Evolutionary conservation across 345 rosid species (phyloP).

Genomic region (Pugionium cornutum): DNA sequence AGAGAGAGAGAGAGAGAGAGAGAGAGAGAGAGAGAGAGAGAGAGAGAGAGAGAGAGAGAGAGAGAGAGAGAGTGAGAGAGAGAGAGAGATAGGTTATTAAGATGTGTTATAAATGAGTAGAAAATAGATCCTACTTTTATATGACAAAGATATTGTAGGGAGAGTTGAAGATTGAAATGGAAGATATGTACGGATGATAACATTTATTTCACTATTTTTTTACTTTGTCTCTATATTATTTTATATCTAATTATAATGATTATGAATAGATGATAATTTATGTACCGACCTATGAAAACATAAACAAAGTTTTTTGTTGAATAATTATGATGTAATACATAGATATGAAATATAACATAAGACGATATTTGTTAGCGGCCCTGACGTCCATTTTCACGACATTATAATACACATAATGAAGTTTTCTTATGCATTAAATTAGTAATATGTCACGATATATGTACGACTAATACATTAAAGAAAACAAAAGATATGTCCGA

Average conservation of each 20-base stretch:
- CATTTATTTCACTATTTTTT: too few species aligned
- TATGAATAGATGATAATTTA: too few species aligned
- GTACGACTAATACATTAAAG: conserved; percentile 10
- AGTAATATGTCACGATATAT: background rate
- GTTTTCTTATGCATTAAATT: too few species aligned
- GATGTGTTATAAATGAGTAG: conserved; percentile 19
- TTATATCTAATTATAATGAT: too few species aligned
- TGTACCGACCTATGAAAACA: too few species aligned
- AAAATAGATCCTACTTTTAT: conserved; percentile 24
- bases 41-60: too few species aligned
- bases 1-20: too few species aligned
- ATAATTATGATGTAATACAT: background rate
- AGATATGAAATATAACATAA: background rate
- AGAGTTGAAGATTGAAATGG: too few species aligned
- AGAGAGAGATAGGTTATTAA: background rate
- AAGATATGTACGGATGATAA: too few species aligned
- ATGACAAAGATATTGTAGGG: conserved; percentile 16
- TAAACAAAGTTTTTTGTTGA: too few species aligned
- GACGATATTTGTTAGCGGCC: conserved; percentile 4
- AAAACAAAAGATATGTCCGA: conserved; percentile 9
- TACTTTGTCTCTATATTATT: too few species aligned
- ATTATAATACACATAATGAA: background rate
- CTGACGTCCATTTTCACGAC: conserved; percentile 16
- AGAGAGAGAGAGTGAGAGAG: background rate
- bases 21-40: too few species aligned